phyloP scores from a whole-genome alignment of 23 red algal species.

The Agarophyton chilense region DNA sequence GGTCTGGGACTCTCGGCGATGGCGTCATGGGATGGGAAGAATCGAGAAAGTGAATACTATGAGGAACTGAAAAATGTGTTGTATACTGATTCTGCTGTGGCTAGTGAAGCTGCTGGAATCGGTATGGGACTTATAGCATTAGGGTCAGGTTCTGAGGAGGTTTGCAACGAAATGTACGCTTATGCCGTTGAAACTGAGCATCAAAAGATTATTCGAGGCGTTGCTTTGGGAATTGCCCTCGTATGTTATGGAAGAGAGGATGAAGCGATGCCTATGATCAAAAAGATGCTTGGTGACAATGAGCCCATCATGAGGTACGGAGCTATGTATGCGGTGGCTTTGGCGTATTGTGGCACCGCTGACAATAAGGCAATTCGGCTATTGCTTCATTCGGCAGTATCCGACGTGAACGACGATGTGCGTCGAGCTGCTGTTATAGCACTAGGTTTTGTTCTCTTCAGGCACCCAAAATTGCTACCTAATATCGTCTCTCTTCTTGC shows the following conservation, averaged over 20 bases:
- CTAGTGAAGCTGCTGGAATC: conserved; percentile 94
- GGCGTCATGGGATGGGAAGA: conserved; percentile 78
- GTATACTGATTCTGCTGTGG: conserved; percentile 88
- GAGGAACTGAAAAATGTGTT: conserved; percentile 92
- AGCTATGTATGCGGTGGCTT: conserved; percentile 86
- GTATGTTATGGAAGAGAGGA: conserved; percentile 86
- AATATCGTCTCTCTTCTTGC: conserved; percentile 84
- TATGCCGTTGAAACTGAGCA: conserved; percentile 95
- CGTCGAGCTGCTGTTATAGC: conserved; percentile 90
- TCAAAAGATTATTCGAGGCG: conserved; percentile 92
- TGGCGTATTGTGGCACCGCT: conserved; percentile 97
- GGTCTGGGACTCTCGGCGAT: conserved; percentile 90
- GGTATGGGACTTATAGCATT: conserved; percentile 87
- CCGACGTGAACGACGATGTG: conserved; percentile 97
- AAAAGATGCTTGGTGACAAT: conserved; percentile 69
- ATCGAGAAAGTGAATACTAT: conserved; percentile 82
- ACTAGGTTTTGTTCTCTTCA: conserved; percentile 93
- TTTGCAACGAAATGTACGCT: conserved; percentile 88
- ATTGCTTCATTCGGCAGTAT: conserved; percentile 91
- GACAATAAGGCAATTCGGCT: conserved; percentile 89
- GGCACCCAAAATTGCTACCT: conserved; percentile 83
- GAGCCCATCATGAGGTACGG: conserved; percentile 90
- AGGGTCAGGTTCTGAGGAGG: conserved; percentile 81
- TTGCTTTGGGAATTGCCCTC: conserved; percentile 90
- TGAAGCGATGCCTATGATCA: conserved; percentile 88